Conservation (phyloP, 768 basidiomycete species). For the Pleurotus djamor region DNA sequence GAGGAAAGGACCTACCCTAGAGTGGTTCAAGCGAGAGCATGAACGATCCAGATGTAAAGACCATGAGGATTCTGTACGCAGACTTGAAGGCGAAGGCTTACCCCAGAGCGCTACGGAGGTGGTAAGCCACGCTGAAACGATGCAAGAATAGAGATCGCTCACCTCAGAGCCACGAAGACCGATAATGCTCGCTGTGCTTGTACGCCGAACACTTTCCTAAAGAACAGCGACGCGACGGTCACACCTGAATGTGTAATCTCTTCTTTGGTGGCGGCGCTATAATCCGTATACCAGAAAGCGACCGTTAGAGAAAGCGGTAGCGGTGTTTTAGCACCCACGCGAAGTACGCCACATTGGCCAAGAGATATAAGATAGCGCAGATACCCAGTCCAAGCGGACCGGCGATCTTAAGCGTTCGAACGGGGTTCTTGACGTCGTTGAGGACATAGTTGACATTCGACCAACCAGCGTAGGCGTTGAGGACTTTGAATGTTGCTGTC, state of each 20-base stretch:
- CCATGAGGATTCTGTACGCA: no score
- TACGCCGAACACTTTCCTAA: constrained; percentile 54
- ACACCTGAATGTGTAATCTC: constrained; percentile 47
- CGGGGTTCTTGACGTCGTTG: constrained; percentile 58
- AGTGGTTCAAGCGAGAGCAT: no score
- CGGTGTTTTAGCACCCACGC: constrained; percentile 21
- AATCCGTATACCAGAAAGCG: background rate
- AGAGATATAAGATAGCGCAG: constrained; percentile 48
- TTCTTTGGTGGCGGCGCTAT: constrained; percentile 40
- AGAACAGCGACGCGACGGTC: constrained; percentile 61
- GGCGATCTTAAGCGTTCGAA: constrained; percentile 60
- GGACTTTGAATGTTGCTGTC: constrained; percentile 58
- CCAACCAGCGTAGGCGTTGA: constrained; percentile 46
- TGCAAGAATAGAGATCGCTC: background rate
- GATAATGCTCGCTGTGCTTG: constrained; percentile 53
- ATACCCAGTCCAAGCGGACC: constrained; percentile 57
- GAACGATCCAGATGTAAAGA: no score
- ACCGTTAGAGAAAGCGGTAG: background rate
- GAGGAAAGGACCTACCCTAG: no score
- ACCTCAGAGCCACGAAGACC: constrained; percentile 59
- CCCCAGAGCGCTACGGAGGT: background rate
- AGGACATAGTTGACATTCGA: constrained; percentile 57
- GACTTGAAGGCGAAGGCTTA: background rate
- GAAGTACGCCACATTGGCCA: constrained; percentile 61
- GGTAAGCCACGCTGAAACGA: background rate